Conservation (phyloP, 1,284 basidiomycete species). For the Puccinia hordei region DNA sequence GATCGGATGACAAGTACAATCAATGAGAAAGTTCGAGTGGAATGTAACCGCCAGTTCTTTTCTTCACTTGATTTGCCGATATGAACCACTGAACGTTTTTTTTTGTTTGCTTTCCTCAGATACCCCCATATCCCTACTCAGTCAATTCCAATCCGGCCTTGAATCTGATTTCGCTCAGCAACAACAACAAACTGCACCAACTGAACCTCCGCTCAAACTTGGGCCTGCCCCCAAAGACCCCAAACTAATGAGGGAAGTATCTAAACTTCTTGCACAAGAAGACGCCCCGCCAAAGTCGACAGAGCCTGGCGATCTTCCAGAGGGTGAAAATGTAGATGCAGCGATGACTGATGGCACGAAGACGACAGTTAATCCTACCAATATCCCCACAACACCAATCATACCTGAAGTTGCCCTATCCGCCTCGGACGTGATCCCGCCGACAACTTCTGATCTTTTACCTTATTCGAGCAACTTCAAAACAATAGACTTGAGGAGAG, state of each 20-base stretch:
- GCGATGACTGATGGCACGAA: slow-evolving; percentile 51
- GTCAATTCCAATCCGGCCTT: slow-evolving; percentile 45
- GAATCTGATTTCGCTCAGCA: slow-evolving; percentile 42
- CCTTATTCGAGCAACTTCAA: slow-evolving; percentile 80
- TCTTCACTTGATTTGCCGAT: background rate
- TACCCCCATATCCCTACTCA: slow-evolving; percentile 32
- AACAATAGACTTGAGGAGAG: slow-evolving; percentile 82
- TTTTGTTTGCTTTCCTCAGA: slow-evolving; percentile 15
- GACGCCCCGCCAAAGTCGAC: slow-evolving; percentile 12
- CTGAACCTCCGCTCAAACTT: slow-evolving; percentile 67
- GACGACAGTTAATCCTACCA: slow-evolving; percentile 15
- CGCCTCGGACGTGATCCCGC: slow-evolving; percentile 59
- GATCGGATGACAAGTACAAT: slow-evolving; percentile 70
- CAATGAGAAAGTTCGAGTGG: slow-evolving; percentile 86
- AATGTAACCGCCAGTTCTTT: slow-evolving; percentile 66
- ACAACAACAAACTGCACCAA: slow-evolving; percentile 29
- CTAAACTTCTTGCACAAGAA: slow-evolving; percentile 66
- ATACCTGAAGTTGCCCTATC: slow-evolving; percentile 29
- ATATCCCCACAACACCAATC: slow-evolving; percentile 27
- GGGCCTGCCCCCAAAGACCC: slow-evolving; percentile 76
- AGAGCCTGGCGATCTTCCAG: slow-evolving; percentile 54
- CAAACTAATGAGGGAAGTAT: slow-evolving; percentile 75
- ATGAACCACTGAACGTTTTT: background rate
- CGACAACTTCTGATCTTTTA: slow-evolving; percentile 72
- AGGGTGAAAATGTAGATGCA: slow-evolving; percentile 40